Evolutionary conservation across 148 eudicot species (phyloP).

Genomic region (Arbutus unedo): DNA sequence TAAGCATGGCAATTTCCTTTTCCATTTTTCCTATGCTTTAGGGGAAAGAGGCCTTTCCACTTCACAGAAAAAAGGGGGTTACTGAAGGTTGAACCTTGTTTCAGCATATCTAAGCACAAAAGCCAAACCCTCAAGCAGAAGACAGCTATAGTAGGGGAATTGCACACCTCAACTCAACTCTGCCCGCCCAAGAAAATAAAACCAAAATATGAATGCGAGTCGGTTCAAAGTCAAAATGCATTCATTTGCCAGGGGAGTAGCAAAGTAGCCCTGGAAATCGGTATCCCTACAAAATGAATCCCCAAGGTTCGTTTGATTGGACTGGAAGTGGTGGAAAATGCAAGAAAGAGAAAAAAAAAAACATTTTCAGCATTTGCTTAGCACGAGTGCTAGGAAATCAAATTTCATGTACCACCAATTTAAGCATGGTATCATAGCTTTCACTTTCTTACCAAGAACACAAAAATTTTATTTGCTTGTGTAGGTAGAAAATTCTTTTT

Average conservation of each 20-base stretch:
- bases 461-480: too few species aligned
- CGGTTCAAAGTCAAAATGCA: background rate
- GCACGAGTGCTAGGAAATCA: too few species aligned
- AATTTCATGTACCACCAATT: too few species aligned
- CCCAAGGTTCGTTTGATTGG: too few species aligned
- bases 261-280: background rate
- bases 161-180: background rate
- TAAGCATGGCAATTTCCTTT: background rate
- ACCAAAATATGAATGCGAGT: too few species aligned
- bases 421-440: too few species aligned
- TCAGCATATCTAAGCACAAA: background rate
- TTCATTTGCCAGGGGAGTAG: background rate
- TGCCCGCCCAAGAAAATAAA: background rate
- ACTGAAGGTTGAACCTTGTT: background rate
- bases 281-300: background rate
- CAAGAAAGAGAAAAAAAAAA: too few species aligned
- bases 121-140: background rate
- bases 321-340: too few species aligned
- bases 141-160: background rate
- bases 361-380: too few species aligned
- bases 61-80: background rate
- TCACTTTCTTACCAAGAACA: too few species aligned
- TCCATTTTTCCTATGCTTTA: background rate
- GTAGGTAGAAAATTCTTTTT: too few species aligned
- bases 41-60: background rate